phyloP scores from a whole-genome alignment of 2,329 filamentous ascomycete genomes.

The Cadophora malorum region DNA sequence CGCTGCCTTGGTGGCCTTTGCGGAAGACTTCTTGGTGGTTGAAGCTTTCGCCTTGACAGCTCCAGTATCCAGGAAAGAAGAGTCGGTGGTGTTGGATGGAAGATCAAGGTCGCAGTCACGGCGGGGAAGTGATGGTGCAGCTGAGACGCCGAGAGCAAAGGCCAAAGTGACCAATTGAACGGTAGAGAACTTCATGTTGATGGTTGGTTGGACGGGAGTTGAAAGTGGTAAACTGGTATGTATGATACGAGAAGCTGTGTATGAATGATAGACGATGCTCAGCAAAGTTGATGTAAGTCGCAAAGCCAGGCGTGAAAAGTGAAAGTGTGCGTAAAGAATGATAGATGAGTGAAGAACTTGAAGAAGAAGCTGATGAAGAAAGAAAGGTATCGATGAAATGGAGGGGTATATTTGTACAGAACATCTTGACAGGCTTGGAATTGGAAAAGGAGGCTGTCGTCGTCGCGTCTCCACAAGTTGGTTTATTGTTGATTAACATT shows the following conservation, averaged over 20 bases:
- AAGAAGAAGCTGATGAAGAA: conserved; percentile 19
- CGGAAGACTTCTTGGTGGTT: conserved; percentile 3
- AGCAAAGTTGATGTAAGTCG: conserved; percentile 22
- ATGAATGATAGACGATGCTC: conserved; percentile 24
- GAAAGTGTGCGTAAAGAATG: conserved; percentile 8
- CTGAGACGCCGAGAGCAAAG: conserved; percentile 21
- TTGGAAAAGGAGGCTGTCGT: neutral
- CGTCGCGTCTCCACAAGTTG: conserved; percentile 15
- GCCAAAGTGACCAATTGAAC: conserved; percentile 22
- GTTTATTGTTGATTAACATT: conserved; percentile 27
- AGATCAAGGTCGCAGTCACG: conserved; percentile 18
- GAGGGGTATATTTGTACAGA: conserved; percentile 20
- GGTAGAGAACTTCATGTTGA: conserved; percentile 27
- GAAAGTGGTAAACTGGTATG: neutral
- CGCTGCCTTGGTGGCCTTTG: neutral
- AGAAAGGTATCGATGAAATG: neutral
- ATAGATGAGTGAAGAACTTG: conserved; percentile 17
- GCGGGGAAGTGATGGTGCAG: conserved; percentile 16
- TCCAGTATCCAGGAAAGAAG: neutral
- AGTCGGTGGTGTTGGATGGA: conserved; percentile 5
- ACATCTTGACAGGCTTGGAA: neutral
- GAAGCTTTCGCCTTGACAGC: neutral
- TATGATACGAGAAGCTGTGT: conserved; percentile 5
- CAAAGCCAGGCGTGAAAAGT: conserved; percentile 25
- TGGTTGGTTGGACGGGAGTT: conserved; percentile 1